phyloP scores from a whole-genome alignment of 2,329 filamentous ascomycete genomes.

The Ascochyta fabae region DNA sequence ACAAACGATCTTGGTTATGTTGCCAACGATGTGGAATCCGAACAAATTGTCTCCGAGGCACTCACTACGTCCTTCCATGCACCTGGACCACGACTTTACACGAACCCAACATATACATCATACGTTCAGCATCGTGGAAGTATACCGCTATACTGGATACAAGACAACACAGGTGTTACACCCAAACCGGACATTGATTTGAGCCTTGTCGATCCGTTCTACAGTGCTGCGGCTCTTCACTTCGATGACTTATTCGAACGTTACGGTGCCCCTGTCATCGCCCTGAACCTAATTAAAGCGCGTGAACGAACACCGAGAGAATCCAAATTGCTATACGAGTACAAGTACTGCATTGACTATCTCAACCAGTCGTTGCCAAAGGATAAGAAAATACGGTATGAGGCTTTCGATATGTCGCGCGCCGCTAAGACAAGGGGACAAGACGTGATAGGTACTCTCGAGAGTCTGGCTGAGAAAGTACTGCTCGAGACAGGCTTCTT shows the following conservation, averaged over 20 bases:
- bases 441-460: constrained; percentile 91
- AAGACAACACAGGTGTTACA: constrained; percentile 92
- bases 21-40: constrained; percentile 97
- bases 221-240: constrained; percentile 88
- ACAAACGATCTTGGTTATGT: constrained; percentile 95
- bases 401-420: constrained; percentile 97
- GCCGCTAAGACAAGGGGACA: constrained; percentile 89
- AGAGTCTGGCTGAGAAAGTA: constrained; percentile 87
- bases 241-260: constrained; percentile 94
- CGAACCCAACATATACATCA: constrained; percentile 90
- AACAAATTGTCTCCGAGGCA: constrained; percentile 96
- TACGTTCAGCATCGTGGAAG: constrained; percentile 97
- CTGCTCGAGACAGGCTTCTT: constrained; percentile 90
- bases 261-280: constrained; percentile 91
- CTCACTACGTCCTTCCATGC: constrained; percentile 95
- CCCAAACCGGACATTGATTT: constrained; percentile 96
- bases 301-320: constrained; percentile 88
- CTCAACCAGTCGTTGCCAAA: constrained; percentile 90
- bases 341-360: constrained; percentile 84
- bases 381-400: constrained; percentile 87
- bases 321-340: constrained; percentile 87
- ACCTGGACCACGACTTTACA: constrained; percentile 82
- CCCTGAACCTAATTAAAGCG: constrained; percentile 85
- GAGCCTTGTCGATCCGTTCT: constrained; percentile 95
- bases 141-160: constrained; percentile 96